phyloP scores from a whole-genome alignment of 495 filamentous ascomycete species.

The Clohesyomyces aquaticus region DNA sequence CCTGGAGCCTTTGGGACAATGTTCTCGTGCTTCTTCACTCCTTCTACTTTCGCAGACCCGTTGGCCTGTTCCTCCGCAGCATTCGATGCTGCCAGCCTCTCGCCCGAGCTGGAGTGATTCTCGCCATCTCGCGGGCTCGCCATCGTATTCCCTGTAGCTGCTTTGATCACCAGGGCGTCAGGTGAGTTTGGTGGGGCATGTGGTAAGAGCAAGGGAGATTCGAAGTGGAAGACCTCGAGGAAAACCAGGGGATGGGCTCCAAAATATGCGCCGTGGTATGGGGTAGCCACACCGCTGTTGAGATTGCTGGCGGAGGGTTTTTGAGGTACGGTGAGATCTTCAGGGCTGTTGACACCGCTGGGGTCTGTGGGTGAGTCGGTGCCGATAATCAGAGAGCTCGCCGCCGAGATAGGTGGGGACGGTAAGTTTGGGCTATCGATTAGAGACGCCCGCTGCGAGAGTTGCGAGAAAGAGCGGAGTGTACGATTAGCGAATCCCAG shows the following conservation, averaged over 20 bases:
- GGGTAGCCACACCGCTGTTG: background rate
- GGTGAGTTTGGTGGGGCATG: constrained; percentile 7
- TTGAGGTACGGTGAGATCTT: background rate
- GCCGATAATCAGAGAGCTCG: no score
- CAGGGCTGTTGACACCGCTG: background rate
- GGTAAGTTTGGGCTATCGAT: background rate
- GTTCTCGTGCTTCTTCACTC: constrained; percentile 2
- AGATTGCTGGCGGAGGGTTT: constrained; percentile 1
- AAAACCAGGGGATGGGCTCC: constrained; percentile 1
- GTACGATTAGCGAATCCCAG: background rate
- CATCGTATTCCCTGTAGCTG: background rate
- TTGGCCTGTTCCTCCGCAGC: background rate
- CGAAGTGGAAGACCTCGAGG: constrained; percentile 5
- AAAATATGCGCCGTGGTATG: background rate
- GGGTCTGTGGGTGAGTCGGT: background rate
- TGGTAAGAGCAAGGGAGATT: constrained; percentile 9
- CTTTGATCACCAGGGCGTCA: background rate
- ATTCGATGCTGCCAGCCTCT: constrained; percentile 1
- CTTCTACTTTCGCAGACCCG: background rate
- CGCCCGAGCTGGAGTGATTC: background rate
- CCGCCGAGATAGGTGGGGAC: no score
- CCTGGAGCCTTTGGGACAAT: constrained; percentile 17
- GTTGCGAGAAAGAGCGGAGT: background rate
- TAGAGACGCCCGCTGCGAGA: background rate
- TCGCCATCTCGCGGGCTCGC: background rate